A percentile compares a stretch with the other conserved stretches of the same genome.
Conservation (phyloP, 768 basidiomycete species). For the Calocera cornea region DNA sequence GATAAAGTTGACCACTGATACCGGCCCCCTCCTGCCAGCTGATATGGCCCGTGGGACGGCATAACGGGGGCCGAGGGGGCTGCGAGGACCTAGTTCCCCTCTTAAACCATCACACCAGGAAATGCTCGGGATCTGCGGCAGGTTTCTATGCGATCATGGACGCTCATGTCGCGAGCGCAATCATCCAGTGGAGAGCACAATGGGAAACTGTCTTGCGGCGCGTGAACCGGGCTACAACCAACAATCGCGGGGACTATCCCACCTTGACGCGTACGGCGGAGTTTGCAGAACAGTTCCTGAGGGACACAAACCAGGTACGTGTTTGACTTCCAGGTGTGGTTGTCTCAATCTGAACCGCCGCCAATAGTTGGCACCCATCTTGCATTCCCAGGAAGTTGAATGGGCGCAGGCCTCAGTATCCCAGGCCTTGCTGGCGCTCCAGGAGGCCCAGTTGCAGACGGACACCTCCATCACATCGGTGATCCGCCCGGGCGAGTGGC, state of each 20-base stretch:
- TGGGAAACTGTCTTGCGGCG: not conserved
- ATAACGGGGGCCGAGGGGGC: too few relatives aligned
- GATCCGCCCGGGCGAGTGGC: not conserved
- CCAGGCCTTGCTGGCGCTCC: not conserved
- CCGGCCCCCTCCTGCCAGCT: too few relatives aligned
- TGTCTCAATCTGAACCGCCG: too few relatives aligned
- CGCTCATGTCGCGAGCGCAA: not conserved
- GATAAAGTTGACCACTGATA: too few relatives aligned
- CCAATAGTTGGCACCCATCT: not conserved
- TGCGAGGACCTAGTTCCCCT: too few relatives aligned
- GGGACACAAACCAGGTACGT: not conserved
- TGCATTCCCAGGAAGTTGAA: not conserved
- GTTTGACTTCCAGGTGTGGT: not conserved
- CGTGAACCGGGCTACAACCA: not conserved
- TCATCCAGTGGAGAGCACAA: not conserved
- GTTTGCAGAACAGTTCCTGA: not conserved
- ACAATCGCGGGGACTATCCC: not conserved
- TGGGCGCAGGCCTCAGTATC: not conserved
- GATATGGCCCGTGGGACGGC: too few relatives aligned
- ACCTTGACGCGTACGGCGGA: not conserved
- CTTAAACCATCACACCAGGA: too few relatives aligned
- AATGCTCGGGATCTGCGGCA: too few relatives aligned
- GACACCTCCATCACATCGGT: not conserved
- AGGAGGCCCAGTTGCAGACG: not conserved
- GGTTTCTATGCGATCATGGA: not conserved